Percentiles rank a stretch among this genome's conserved stretches.
phyloP scores from a whole-genome alignment of 2,329 filamentous ascomycete genomes.

The Exophiala viscosa region DNA sequence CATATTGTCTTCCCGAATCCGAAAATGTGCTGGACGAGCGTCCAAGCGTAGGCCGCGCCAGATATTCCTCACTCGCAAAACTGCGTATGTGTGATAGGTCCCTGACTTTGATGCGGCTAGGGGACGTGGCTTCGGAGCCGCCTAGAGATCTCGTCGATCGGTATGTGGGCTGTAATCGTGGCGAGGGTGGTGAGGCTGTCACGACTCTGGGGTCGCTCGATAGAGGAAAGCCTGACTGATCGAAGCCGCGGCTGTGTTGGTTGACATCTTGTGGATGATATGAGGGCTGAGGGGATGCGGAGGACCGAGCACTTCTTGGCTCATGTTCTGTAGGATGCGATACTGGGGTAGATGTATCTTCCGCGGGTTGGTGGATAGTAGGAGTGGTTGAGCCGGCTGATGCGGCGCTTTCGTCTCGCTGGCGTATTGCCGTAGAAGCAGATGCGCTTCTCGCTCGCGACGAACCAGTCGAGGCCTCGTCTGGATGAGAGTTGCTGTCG shows the following conservation, averaged over 20 bases:
- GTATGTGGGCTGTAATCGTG: slow-evolving; percentile 44
- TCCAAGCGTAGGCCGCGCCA: slow-evolving; percentile 51
- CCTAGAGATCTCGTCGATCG: slow-evolving; percentile 43
- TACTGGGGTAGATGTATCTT: slow-evolving; percentile 10
- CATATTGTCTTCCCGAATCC: slow-evolving; percentile 64
- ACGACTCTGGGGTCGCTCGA: slow-evolving; percentile 30
- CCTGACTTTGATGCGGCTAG: slow-evolving; percentile 70
- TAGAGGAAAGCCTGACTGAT: slow-evolving; percentile 31
- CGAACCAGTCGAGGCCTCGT: slow-evolving; percentile 15
- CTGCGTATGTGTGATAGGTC: slow-evolving; percentile 88
- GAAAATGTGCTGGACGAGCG: slow-evolving; percentile 44
- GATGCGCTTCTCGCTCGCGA: slow-evolving; percentile 19
- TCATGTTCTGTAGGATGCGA: slow-evolving; percentile 16
- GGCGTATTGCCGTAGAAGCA: slow-evolving; percentile 7
- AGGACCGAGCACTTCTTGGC: slow-evolving; percentile 5
- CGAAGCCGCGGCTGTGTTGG: slow-evolving; percentile 27
- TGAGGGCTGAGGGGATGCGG: slow-evolving; percentile 11
- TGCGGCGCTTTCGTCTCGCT: slow-evolving; percentile 1
- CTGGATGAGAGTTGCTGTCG: slow-evolving; percentile 38
- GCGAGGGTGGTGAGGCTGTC: slow-evolving; percentile 43
- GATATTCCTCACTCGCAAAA: slow-evolving; percentile 74
- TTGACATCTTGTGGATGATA: slow-evolving; percentile 18
- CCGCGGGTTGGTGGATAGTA: slow-evolving; percentile 5
- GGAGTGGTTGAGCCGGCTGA: slow-evolving; percentile 1
- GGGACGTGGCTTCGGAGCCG: slow-evolving; percentile 45